Base-by-base conservation (phyloP, 2,329 filamentous ascomycete species). In the Colletotrichum nymphaeae region DNA sequence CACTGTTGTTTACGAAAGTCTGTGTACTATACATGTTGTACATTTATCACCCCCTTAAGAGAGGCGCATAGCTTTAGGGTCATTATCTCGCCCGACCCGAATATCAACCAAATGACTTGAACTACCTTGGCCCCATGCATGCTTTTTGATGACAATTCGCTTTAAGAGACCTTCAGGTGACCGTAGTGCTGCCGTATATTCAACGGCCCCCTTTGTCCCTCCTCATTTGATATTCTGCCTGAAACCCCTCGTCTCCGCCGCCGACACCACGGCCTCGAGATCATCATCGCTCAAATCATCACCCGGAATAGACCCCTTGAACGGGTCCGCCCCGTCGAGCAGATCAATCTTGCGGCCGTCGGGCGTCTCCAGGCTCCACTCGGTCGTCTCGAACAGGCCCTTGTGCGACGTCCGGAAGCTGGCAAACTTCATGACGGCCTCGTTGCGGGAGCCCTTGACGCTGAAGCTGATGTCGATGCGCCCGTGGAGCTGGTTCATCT, bases 401-500 rank as follows among this genome's bases (percentile, higher is more conserved):
- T 89, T 89, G 70, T 86, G 77, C 8, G 83, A 84, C 77, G 89
- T 91, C 80, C 97, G 89, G 80, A 89, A 87, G 85, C 94, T 97
- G 77, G 88, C 90, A 83, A 99, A 97, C 79, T 90, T 89, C 90
- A 98, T 97, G 80, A 91, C 88, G 8, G 92, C 97, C 77, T 87
- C 85, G 71, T 84, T 86, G 80, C 88, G 91, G 35, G 91, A 94
- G 53, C 97, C 97, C 84, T 94, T 94, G 32, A 99, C 97, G 84
- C 90, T 88, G 83, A 98, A 98, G 69, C 85, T 86, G 72, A 99
- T 94, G 86, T 98, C 89, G 81, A 99, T 98, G 78, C 91, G 88
- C 28, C 97, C 97, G 83, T 96, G 95, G 81, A 98, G 84, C 87
- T 98, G 96, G 85, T 98, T 97, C 89, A 99, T 93, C 86, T 95